Conservation (phyloP, 345 rosid species). For the Luvunga scandens region DNA sequence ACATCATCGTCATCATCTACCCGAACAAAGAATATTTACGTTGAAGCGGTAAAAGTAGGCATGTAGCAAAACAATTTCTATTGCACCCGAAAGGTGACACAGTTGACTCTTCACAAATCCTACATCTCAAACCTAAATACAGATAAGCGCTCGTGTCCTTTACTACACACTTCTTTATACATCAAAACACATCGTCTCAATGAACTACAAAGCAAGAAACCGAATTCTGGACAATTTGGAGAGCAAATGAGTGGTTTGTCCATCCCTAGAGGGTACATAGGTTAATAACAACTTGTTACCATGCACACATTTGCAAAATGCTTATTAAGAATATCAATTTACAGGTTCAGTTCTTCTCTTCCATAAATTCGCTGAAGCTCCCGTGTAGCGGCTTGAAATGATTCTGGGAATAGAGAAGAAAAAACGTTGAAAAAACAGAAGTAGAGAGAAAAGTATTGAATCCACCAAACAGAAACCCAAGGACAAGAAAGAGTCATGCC, state of each 20-base stretch:
- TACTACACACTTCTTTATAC: background rate
- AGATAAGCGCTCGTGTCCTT: background rate
- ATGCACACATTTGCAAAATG: conserved; percentile 14
- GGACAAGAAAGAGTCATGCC: background rate
- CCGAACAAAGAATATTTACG: background rate
- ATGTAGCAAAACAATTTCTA: background rate
- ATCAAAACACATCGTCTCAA: conserved; percentile 1
- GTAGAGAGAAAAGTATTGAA: background rate
- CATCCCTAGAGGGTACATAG: background rate
- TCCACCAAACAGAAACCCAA: background rate
- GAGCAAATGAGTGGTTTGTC: background rate
- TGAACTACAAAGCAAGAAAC: background rate
- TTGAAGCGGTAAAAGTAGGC: background rate
- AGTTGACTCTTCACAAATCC: background rate
- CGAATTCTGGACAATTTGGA: conserved; percentile 1
- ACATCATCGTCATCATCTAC: background rate
- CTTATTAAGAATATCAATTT: background rate
- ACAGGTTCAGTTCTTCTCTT: conserved; percentile 61
- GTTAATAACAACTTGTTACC: conserved; percentile 5
- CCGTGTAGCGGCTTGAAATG: conserved; percentile 86
- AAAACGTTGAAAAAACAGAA: background rate
- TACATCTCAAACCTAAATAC: background rate
- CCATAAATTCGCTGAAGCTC: conserved; percentile 90
- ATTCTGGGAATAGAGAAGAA: conserved; percentile 41
- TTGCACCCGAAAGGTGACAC: background rate